Conservation (phyloP, 331 rosid genomes). For the Quercus lobata region DNA sequence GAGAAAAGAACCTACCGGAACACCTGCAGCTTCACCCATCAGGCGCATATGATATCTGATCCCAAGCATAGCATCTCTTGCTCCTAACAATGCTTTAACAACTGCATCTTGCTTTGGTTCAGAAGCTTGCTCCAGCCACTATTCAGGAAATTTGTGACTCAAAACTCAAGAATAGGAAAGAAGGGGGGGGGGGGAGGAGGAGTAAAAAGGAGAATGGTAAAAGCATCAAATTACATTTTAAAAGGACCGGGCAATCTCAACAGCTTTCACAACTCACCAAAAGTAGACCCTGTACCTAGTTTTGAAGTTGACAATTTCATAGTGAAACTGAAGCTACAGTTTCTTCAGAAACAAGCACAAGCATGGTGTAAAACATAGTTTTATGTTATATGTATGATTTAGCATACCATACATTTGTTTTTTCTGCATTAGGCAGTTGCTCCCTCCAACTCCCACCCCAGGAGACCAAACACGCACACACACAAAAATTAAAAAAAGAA, state of each 20-base stretch:
- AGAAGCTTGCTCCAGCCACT: slow-evolving; percentile 84
- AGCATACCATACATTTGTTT: neutral
- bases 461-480: neutral
- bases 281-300: slow-evolving; percentile 5
- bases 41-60: slow-evolving; percentile 74
- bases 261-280: neutral
- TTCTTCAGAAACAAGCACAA: neutral
- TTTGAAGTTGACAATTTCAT: slow-evolving; percentile 14
- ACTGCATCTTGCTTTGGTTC: slow-evolving; percentile 53
- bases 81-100: slow-evolving; percentile 64
- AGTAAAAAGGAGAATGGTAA: slow-evolving; percentile 6
- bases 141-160: slow-evolving; percentile 27
- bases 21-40: slow-evolving; percentile 95
- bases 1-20: slow-evolving; percentile 65
- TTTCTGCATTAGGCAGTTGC: neutral
- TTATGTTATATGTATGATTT: neutral
- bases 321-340: slow-evolving; percentile 10
- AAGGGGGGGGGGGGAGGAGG: neutral
- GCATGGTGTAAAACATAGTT: slow-evolving; percentile 1
- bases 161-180: slow-evolving; percentile 16
- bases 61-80: slow-evolving; percentile 78
- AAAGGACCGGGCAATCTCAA: neutral
- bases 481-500: neutral
- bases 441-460: neutral
- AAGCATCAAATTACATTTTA: neutral